Evolutionary conservation across 1,284 basidiomycete genomes (phyloP).

Genomic region (Boletus coffeatus): DNA sequence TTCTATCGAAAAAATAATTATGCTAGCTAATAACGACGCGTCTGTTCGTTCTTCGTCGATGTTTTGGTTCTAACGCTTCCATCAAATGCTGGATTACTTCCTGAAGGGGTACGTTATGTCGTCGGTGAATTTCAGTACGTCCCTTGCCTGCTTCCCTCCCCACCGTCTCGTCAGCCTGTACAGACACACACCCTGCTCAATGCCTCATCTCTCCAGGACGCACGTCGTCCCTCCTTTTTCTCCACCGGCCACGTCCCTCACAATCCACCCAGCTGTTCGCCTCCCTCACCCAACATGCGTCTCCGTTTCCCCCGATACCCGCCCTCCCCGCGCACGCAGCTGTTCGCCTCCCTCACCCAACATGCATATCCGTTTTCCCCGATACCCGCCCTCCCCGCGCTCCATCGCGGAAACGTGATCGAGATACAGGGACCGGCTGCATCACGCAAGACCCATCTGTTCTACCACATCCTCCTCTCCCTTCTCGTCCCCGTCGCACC

Average conservation of each 20-base stretch:
- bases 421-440: conserved; percentile 70
- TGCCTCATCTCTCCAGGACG: conserved; percentile 37
- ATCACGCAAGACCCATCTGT: conserved; percentile 70
- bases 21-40: no score
- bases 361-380: conserved; percentile 20
- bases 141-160: no score
- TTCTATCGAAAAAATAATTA: no score
- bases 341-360: no score
- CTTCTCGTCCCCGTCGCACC: conserved; percentile 49
- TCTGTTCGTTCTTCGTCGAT: no score
- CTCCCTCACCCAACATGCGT: conserved; percentile 18
- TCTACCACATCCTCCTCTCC: conserved; percentile 58
- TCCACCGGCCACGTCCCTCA: conserved; percentile 13
- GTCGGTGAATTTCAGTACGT: no score
- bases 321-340: not conserved
- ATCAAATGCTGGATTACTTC: no score
- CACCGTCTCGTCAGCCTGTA: no score
- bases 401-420: conserved; percentile 45
- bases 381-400: conserved; percentile 23
- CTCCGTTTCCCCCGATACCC: no score
- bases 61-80: no score
- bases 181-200: no score
- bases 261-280: conserved; percentile 17
- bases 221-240: conserved; percentile 22
- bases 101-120: no score